Percentiles rank a stretch among this genome's conserved stretches.
Conservation (phyloP, 2,329 filamentous ascomycete genomes). For the Alternaria ethzedia region DNA sequence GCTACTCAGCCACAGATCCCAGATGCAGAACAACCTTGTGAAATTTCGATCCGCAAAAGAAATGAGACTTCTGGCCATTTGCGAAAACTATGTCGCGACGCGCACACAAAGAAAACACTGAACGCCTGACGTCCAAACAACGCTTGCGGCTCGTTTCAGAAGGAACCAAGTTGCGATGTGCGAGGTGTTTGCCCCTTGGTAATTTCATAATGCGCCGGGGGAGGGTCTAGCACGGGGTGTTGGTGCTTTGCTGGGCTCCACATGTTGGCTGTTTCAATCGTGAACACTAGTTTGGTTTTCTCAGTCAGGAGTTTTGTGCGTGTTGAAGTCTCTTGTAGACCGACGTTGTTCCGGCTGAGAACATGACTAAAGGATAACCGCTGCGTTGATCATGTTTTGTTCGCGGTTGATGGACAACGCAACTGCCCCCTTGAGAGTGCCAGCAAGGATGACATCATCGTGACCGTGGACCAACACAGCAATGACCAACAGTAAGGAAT, state of each 20-base stretch:
- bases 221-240: not conserved
- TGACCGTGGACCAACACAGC: not conserved
- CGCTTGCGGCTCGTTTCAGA: not conserved
- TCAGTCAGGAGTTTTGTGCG: not conserved
- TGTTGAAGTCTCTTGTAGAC: not conserved
- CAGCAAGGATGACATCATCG: conserved; percentile 7
- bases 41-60: not conserved
- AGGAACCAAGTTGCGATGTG: not conserved
- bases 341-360: not conserved
- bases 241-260: not conserved
- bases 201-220: not conserved
- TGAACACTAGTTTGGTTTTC: not conserved
- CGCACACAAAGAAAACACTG: not conserved
- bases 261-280: not conserved
- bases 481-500: not conserved
- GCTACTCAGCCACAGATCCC: not conserved
- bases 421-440: not conserved
- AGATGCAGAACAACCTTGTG: not conserved
- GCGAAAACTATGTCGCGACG: not conserved
- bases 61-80: not conserved
- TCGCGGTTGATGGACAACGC: not conserved
- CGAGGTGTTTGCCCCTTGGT: not conserved
- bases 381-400: not conserved
- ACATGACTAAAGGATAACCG: not conserved
- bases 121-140: not conserved